Evolutionary conservation across 192 early-diverging fungal species (phyloP).

Genomic region (Funneliformis mosseae): DNA sequence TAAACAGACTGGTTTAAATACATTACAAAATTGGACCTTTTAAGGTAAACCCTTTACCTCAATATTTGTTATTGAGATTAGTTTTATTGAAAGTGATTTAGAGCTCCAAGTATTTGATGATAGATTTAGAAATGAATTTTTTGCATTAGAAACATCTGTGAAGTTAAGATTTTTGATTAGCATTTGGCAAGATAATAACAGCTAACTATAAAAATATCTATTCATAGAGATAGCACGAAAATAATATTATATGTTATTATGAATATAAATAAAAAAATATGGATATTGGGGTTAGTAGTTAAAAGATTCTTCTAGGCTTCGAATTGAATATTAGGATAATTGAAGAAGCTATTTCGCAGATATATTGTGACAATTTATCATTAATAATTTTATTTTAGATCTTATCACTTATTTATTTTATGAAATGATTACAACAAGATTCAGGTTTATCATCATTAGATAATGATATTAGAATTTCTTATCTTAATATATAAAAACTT

Average conservation of each 20-base stretch:
- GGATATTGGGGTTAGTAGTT: background rate
- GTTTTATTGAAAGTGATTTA: background rate
- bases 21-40: conserved; percentile 19
- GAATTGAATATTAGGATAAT: background rate
- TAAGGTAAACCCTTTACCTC: conserved; percentile 16
- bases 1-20: background rate
- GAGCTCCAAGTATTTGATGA: background rate
- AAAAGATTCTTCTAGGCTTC: background rate
- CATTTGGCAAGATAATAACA: background rate
- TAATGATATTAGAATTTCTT: background rate
- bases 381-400: conserved; percentile 17
- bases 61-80: conserved; percentile 30
- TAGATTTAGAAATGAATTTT: conserved; percentile 15
- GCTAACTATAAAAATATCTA: background rate
- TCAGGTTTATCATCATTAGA: background rate
- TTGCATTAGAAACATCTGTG: background rate
- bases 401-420: conserved; percentile 5
- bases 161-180: background rate
- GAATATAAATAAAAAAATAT: background rate
- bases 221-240: background rate
- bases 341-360: background rate
- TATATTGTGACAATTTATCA: background rate
- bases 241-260: background rate
- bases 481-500: too few relatives aligned
- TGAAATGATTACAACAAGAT: background rate